A percentile compares a stretch with the other conserved stretches of the same genome.
These are phyloP conservation scores for Saccharomyces pastorianus DNA, from an alignment of 1,139 yeast genomes.

Conservation along the genomic window DNA sequence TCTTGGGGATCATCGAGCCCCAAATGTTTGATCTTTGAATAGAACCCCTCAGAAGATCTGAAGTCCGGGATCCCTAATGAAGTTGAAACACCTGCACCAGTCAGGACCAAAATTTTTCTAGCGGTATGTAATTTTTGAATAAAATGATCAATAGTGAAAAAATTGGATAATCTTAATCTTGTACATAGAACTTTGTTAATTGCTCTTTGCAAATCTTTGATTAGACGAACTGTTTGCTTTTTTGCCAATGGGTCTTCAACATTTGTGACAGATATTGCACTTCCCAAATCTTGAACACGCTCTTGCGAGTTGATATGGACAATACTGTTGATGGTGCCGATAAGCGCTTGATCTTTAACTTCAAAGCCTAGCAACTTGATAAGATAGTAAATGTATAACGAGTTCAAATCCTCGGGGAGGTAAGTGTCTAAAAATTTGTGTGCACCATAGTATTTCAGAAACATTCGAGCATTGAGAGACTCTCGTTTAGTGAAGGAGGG, in stretches of 20 bases:
- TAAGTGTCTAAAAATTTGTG: constrained; percentile 49
- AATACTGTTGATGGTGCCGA: constrained; percentile 34
- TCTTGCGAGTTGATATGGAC: constrained; percentile 21
- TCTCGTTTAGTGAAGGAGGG: constrained; percentile 37
- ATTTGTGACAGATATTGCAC: constrained; percentile 14
- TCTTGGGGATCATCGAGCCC: constrained; percentile 90
- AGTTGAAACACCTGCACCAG: constrained; percentile 96
- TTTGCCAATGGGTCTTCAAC: constrained; percentile 35
- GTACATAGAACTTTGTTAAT: constrained; percentile 49
- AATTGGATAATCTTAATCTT: constrained; percentile 44
- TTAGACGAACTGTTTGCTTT: constrained; percentile 39
- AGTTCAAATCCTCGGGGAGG: constrained; percentile 51
- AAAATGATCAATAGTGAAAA: constrained; percentile 53
- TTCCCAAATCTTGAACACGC: constrained; percentile 3
- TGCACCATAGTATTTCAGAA: constrained; percentile 53
- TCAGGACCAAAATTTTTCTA: constrained; percentile 61
- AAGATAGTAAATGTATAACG: constrained; percentile 44
- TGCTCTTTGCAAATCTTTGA: constrained; percentile 48
- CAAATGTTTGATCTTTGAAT: constrained; percentile 56
- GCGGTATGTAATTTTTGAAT: constrained; percentile 46
- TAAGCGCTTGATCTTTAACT: constrained; percentile 36
- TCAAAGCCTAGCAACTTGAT: constrained; percentile 48
- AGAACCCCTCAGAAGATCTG: constrained; percentile 82
- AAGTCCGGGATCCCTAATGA: constrained; percentile 92
- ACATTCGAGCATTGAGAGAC: constrained; percentile 47